Base-by-base conservation (phyloP, 768 basidiomycete species). In the Candolleomyces efflorescens region DNA sequence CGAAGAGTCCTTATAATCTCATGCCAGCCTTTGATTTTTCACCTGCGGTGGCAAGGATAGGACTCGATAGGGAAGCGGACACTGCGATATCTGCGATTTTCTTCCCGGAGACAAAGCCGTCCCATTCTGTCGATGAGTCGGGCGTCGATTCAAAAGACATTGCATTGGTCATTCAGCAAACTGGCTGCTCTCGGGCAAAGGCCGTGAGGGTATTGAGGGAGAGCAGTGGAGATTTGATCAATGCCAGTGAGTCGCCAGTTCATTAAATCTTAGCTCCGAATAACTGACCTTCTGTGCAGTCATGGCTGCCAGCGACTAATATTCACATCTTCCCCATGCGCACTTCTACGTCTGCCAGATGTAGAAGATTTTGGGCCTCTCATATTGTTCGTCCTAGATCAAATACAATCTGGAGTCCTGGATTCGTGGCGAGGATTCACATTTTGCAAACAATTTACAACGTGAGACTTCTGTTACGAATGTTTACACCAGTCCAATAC, bases 91-190 rank as follows among this genome's bases (percentile, higher is more conserved):
- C 7, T 32, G 11, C 2, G 11, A 11, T 32, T 32, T 32, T 32
- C 32, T 32, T 9, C 78, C 83, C 15, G 91, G 91, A 43, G 92
- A 92, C 57, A 91, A 11, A 91, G n/a, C n/a, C n/a, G n/a, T n/a
- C n/a, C 61, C 94, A 81, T 11, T 82, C 84, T 48, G 77, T 91
- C n/a, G 92, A 94, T 65, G 92, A 94, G 77, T 87, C 86, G 20
- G 92, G 90, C 39, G 81, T 98, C 60, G 93, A 97, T 63, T 82
- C 90, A 48, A 93, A 94, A 73, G 97, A 99, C 70, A 92, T 97
- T 63, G 94, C 96, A 60, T 84, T 97, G 55, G 92, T 99, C 54
- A 93, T 97, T 81, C 78, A 66, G 45, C 83, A 94, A 78, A 92
- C 94, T 62, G 86, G 82, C 68, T 96, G 93, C 74, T 85, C 92